Percentiles rank a stretch among this genome's conserved stretches.
Evolutionary conservation across 2,329 filamentous ascomycete genomes (phyloP).

Genomic region (Penicillium sp.): DNA sequence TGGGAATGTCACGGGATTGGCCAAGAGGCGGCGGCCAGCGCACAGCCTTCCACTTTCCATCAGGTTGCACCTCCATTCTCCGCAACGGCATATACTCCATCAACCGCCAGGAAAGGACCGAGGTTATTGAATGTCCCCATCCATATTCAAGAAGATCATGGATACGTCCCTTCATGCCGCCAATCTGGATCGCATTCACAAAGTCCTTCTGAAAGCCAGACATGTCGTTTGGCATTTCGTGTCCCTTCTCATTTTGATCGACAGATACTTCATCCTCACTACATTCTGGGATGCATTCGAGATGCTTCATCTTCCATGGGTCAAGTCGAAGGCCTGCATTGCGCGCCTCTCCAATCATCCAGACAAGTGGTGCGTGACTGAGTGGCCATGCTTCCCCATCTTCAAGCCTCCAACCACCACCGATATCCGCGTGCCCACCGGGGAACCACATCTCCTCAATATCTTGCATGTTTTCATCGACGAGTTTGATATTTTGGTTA

Average conservation of each 20-base stretch:
- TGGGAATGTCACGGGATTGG: slow-evolving; percentile 70
- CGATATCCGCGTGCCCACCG: slow-evolving; percentile 73
- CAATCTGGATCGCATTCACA: background rate
- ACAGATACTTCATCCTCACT: slow-evolving; percentile 26
- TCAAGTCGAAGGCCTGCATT: slow-evolving; percentile 70
- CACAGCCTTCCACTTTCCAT: slow-evolving; percentile 65
- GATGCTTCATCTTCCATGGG: slow-evolving; percentile 19
- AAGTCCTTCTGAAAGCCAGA: background rate
- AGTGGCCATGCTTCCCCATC: slow-evolving; percentile 55
- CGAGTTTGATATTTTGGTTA: background rate
- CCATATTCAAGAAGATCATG: slow-evolving; percentile 68
- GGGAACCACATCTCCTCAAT: slow-evolving; percentile 73
- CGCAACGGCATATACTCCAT: slow-evolving; percentile 78
- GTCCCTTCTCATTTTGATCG: slow-evolving; percentile 17
- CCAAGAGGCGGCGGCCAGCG: slow-evolving; percentile 72
- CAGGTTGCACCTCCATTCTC: slow-evolving; percentile 67
- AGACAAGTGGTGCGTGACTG: slow-evolving; percentile 66
- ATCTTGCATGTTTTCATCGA: slow-evolving; percentile 49
- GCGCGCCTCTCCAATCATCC: slow-evolving; percentile 66
- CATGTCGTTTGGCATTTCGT: background rate
- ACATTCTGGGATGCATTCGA: slow-evolving; percentile 20
- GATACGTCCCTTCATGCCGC: slow-evolving; percentile 43
- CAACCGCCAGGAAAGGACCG: slow-evolving; percentile 66
- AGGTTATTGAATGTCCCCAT: slow-evolving; percentile 53
- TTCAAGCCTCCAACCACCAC: slow-evolving; percentile 67